Evolutionary conservation across 108 stramenopile species (phyloP).

Genomic region (Pseudonitzschia pungens): DNA sequence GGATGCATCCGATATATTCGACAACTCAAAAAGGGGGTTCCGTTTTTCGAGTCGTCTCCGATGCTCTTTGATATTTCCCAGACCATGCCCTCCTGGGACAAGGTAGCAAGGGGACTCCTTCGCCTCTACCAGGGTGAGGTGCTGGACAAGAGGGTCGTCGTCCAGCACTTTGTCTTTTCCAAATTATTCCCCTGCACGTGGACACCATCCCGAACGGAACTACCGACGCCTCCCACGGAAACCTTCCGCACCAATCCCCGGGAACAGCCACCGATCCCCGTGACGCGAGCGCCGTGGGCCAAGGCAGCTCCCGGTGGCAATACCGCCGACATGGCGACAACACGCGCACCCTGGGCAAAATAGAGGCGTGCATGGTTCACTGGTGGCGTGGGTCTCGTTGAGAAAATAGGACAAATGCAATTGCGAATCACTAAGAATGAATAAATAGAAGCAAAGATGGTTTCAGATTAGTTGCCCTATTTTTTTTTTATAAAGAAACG

Average conservation of each 20-base stretch:
- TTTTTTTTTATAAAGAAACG: background rate
- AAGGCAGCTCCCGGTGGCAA: background rate
- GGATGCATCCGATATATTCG: constrained; percentile 85
- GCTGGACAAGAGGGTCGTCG: constrained; percentile 88
- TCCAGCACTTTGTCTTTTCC: constrained; percentile 96
- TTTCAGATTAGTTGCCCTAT: background rate
- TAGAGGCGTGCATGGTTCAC: constrained; percentile 1
- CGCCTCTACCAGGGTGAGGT: constrained; percentile 91
- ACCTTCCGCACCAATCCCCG: constrained; percentile 40
- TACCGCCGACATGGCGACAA: constrained; percentile 9
- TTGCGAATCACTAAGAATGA: background rate
- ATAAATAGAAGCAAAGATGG: background rate
- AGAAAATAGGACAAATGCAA: background rate
- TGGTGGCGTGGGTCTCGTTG: too few species aligned
- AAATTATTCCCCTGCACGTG: constrained; percentile 71
- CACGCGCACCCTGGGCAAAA: constrained; percentile 41
- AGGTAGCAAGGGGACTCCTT: constrained; percentile 75
- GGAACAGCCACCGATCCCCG: background rate
- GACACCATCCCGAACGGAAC: constrained; percentile 52
- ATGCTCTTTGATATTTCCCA: constrained; percentile 92
- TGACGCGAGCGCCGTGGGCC: constrained; percentile 29
- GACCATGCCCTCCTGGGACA: constrained; percentile 74
- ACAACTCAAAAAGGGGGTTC: constrained; percentile 82
- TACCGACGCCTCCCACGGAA: constrained; percentile 49
- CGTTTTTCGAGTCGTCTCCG: constrained; percentile 92